These are phyloP conservation scores for Mycena filopes DNA, from an alignment of 768 basidiomycete genomes.

Conservation along the genomic window DNA sequence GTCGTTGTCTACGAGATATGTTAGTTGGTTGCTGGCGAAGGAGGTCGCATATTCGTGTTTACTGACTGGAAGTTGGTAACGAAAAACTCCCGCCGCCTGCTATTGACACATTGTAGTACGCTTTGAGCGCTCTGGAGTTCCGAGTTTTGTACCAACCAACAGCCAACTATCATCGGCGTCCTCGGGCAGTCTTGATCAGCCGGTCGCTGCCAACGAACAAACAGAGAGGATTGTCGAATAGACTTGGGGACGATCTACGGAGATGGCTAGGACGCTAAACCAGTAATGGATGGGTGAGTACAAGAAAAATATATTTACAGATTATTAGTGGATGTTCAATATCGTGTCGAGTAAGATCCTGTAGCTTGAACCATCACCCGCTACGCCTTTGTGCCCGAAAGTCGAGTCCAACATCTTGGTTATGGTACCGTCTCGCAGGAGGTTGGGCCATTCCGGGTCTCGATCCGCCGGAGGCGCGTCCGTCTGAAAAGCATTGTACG, in stretches of 20 bases:
- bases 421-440: conserved; percentile 39
- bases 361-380: conserved; percentile 30
- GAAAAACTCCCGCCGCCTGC: no score
- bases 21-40: no score
- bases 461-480: conserved; percentile 35
- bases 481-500: conserved; percentile 47
- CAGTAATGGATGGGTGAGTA: background rate
- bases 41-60: no score
- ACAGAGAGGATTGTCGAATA: background rate
- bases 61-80: no score
- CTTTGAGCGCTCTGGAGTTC: background rate
- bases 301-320: background rate
- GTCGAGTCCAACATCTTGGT: conserved; percentile 37
- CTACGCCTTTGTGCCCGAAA: conserved; percentile 38
- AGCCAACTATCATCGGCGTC: conserved; percentile 11
- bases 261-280: no score
- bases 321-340: conserved; percentile 17
- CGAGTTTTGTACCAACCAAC: background rate
- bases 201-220: background rate
- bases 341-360: conserved; percentile 37
- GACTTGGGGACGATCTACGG: no score
- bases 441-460: conserved; percentile 45
- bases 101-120: no score
- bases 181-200: conserved; percentile 11
- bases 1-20: no score